Evolutionary conservation across 1,284 basidiomycete species (phyloP).

Genomic region (Naganishia sp.): DNA sequence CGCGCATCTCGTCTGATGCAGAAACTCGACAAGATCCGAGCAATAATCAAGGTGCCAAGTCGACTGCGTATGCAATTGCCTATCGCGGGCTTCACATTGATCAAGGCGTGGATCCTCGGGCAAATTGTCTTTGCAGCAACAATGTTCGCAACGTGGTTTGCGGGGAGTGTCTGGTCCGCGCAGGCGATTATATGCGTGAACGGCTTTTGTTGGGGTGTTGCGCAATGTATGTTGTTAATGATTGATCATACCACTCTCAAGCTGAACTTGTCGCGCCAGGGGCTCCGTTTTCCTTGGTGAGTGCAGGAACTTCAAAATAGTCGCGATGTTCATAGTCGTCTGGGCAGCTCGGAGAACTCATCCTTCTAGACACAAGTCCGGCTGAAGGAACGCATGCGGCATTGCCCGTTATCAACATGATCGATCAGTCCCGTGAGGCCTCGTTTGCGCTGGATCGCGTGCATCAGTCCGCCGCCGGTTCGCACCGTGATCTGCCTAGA

Average conservation of each 20-base stretch:
- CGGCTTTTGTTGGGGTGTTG: constrained; percentile 58
- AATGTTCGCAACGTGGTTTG: constrained; percentile 54
- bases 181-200: constrained; percentile 56
- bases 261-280: constrained; percentile 35
- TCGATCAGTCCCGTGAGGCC: constrained; percentile 6
- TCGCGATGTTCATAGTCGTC: constrained; percentile 26
- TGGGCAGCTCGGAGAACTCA: constrained; percentile 49
- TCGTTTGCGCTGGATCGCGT: constrained; percentile 1
- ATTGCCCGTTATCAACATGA: constrained; percentile 28
- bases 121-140: constrained; percentile 50
- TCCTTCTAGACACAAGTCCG: constrained; percentile 46
- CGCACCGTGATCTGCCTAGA: not conserved
- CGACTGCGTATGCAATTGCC: constrained; percentile 39
- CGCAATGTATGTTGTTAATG: constrained; percentile 48
- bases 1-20: constrained; percentile 26
- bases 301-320: constrained; percentile 28
- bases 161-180: constrained; percentile 52
- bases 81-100: constrained; percentile 48
- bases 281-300: constrained; percentile 55
- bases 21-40: constrained; percentile 27
- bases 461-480: not conserved
- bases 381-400: constrained; percentile 32
- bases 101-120: constrained; percentile 47
- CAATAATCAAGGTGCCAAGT: constrained; percentile 26
- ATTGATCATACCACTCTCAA: not conserved